Conservation (phyloP, 345 rosid species). For the Moricandia arvensis region DNA sequence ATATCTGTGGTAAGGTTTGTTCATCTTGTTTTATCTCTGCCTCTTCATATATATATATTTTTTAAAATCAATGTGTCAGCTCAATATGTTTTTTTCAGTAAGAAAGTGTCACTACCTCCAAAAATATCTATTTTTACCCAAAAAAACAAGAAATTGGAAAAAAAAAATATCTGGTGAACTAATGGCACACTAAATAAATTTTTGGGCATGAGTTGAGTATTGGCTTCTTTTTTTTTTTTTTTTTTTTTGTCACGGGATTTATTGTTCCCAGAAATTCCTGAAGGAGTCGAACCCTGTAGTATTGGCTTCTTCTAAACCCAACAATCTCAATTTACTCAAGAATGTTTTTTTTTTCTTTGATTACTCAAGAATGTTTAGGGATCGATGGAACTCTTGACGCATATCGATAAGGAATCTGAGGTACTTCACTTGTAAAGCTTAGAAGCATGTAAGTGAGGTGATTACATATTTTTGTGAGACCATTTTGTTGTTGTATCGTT, state of each 20-base stretch:
- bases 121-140: not conserved
- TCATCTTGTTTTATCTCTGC: conserved; percentile 16
- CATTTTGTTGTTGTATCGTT: too few relatives aligned
- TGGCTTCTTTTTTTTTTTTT: too few relatives aligned
- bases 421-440: conserved; percentile 1
- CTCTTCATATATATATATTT: not conserved
- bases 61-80: conserved; percentile 4
- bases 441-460: not conserved
- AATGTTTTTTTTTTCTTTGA: too few relatives aligned
- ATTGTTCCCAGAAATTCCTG: too few relatives aligned
- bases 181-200: not conserved
- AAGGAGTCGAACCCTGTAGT: too few relatives aligned
- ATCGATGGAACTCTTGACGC: not conserved
- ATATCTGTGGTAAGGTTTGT: conserved; percentile 27
- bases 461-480: not conserved
- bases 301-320: too few relatives aligned
- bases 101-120: not conserved
- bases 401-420: not conserved
- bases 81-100: conserved; percentile 12
- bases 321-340: too few relatives aligned
- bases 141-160: too few relatives aligned
- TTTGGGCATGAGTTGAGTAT: not conserved
- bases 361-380: not conserved
- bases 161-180: not conserved
- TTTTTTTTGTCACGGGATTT: too few relatives aligned